Conservation (phyloP, 2,329 filamentous ascomycete genomes). For the Aaosphaeria pasadenensis region DNA sequence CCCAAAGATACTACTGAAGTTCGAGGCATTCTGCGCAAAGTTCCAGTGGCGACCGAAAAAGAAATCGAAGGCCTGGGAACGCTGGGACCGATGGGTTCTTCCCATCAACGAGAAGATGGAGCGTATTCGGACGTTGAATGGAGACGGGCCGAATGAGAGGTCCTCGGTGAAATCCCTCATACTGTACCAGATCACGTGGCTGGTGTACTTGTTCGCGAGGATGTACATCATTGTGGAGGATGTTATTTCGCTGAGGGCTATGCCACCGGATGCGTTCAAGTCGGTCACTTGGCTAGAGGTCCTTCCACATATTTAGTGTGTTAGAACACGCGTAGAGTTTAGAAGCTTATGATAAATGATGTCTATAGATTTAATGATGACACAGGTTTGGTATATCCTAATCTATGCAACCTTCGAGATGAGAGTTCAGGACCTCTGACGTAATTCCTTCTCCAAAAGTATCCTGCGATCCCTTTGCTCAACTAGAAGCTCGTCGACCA, state of each 20-base stretch:
- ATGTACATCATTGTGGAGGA: conserved; percentile 3
- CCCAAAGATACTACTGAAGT: background rate
- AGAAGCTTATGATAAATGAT: too few relatives aligned
- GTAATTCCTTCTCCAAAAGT: background rate
- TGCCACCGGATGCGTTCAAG: conserved; percentile 3
- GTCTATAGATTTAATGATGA: too few relatives aligned
- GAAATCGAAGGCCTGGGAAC: background rate
- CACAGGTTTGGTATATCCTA: too few relatives aligned
- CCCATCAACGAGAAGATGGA: background rate
- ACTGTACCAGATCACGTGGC: background rate
- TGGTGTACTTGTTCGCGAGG: conserved; percentile 1
- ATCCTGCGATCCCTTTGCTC: background rate
- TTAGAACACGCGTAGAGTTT: background rate
- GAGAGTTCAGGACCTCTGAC: background rate
- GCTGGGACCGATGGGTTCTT: background rate
- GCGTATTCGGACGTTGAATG: background rate
- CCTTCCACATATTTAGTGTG: conserved; percentile 1
- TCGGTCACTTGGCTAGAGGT: conserved; percentile 3
- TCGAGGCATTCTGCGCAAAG: background rate
- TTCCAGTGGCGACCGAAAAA: background rate
- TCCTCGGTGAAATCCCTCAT: conserved; percentile 1
- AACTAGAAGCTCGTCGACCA: background rate
- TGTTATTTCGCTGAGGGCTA: conserved; percentile 1
- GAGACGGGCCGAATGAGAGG: conserved; percentile 2
- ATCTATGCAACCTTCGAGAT: too few relatives aligned